Evolutionary conservation across 2,329 filamentous ascomycete species (phyloP).

Genomic region (Spiromastix sp.): DNA sequence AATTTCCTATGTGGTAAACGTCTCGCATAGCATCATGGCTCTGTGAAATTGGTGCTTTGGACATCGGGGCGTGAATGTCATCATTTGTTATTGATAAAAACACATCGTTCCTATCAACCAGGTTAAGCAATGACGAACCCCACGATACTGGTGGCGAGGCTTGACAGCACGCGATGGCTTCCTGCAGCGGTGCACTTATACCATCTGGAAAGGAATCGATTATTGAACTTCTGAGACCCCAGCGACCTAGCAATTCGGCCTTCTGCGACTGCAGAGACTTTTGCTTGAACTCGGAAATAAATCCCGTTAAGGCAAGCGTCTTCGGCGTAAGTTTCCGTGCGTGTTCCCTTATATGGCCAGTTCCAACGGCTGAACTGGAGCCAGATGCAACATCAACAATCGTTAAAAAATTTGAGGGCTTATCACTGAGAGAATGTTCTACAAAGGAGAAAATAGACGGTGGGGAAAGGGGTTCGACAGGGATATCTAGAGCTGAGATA

Average conservation of each 20-base stretch:
- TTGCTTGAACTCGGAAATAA: constrained; percentile 49
- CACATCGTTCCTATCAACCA: constrained; percentile 76
- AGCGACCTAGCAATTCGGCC: constrained; percentile 63
- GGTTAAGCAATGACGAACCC: constrained; percentile 57
- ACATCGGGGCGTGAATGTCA: constrained; percentile 25
- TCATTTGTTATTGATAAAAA: constrained; percentile 51
- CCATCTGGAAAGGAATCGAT: constrained; percentile 80
- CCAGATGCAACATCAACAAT: constrained; percentile 39
- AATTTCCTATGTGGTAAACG: constrained; percentile 61
- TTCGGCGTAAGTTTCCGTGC: constrained; percentile 45
- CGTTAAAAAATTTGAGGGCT: constrained; percentile 36
- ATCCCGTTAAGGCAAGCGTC: constrained; percentile 58
- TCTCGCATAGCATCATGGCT: constrained; percentile 62
- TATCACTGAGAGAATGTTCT: constrained; percentile 28
- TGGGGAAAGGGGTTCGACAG: constrained; percentile 43
- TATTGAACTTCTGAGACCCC: constrained; percentile 51
- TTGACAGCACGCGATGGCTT: constrained; percentile 77
- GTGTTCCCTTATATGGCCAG: constrained; percentile 25
- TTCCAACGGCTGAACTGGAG: constrained; percentile 18
- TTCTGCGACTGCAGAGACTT: constrained; percentile 47
- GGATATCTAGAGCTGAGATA: constrained; percentile 34
- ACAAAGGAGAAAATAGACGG: constrained; percentile 51
- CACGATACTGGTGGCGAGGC: constrained; percentile 69
- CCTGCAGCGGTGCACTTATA: constrained; percentile 67
- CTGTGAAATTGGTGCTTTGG: constrained; percentile 32